phyloP scores from a whole-genome alignment of 495 filamentous ascomycete species.

The Penicillium cosmopolitanum region DNA sequence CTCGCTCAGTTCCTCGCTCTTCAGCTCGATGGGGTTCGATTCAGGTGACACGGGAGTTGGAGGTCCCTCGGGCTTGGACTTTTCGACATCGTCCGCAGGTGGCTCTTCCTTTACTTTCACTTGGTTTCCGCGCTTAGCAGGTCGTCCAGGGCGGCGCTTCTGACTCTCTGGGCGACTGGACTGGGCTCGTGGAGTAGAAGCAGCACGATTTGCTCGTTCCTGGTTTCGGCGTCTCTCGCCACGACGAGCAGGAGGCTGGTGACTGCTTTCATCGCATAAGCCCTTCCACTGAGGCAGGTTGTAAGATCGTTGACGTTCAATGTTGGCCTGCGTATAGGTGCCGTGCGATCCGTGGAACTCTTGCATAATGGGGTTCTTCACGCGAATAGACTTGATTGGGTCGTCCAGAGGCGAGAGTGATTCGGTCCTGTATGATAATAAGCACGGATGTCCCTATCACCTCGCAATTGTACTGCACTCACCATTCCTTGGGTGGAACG shows the following conservation, averaged over 20 bases:
- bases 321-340: slow-evolving; percentile 93
- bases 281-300: slow-evolving; percentile 95
- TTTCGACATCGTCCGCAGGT: slow-evolving; percentile 43
- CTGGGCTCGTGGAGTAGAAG: slow-evolving; percentile 40
- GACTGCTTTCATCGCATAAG: slow-evolving; percentile 87
- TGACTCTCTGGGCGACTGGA: slow-evolving; percentile 39
- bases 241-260: slow-evolving; percentile 92
- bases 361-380: slow-evolving; percentile 96
- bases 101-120: slow-evolving; percentile 52
- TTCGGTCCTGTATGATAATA: slow-evolving; percentile 58
- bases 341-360: slow-evolving; percentile 95
- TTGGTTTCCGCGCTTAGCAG: slow-evolving; percentile 46
- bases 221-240: slow-evolving; percentile 84
- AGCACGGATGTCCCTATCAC: slow-evolving; percentile 17
- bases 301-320: slow-evolving; percentile 92
- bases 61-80: slow-evolving; percentile 47
- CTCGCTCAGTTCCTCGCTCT: slow-evolving; percentile 53
- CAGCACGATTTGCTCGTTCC: slow-evolving; percentile 56
- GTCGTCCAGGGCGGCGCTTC: slow-evolving; percentile 52
- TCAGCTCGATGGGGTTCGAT: slow-evolving; percentile 49
- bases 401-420: slow-evolving; percentile 77
- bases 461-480: slow-evolving; percentile 31
- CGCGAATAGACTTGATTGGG: slow-evolving; percentile 83
- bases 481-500: slow-evolving; percentile 94
- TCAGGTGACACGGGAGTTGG: slow-evolving; percentile 59